Evolutionary conservation across 805 yeast species (phyloP), one percentile per base, ranked within the genome.

Genomic region (Sporopachydermia lactativora): DNA sequence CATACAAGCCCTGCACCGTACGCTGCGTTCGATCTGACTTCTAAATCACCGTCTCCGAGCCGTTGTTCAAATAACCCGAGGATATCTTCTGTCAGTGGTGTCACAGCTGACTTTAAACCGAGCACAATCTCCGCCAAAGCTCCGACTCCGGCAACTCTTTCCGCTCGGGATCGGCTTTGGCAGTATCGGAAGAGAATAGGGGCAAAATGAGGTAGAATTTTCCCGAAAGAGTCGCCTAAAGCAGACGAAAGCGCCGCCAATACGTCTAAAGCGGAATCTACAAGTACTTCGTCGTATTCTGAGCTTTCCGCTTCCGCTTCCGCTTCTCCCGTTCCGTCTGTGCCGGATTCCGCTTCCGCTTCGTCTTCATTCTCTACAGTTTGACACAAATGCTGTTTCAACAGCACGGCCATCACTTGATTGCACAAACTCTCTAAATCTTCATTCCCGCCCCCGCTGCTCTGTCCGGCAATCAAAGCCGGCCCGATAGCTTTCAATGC

Each of bases 21-120:
- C 14, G 96, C 96, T 40, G 96, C 89, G 51, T 86, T 83, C 52
- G 95, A 88, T 62, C 89, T 81, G 44, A 85, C 96, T 55, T 85
- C 95, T 47, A 82, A 66, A 13, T 92, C 80, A 57, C 81, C 86
- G 54, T 76, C 75, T 42, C 80, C 70, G 45, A 89, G 68, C 48
- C 80, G 77, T 44, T 74, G 69, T 39, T 72, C 65, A 56, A 92
- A 80, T 34, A 79, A 65, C 55, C 77, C 75, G 52, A 85, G 63
- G 54, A 92, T 65, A 48, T 81, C 84, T 47, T 75, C 72, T 34
- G 77, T 61, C 63, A 68, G 79, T 44, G 84, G 83, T 53, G 82
- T 75, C 44, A 67, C 52, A 18, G 62, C 55, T 34, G 64, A 63
- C 54, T 78, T 76, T 68, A 92, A 64, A 43, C 88, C 88, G 42